These are phyloP conservation scores for Penicillium vulpinum DNA, from an alignment of 2,329 filamentous ascomycete genomes.

Conservation along the genomic window DNA sequence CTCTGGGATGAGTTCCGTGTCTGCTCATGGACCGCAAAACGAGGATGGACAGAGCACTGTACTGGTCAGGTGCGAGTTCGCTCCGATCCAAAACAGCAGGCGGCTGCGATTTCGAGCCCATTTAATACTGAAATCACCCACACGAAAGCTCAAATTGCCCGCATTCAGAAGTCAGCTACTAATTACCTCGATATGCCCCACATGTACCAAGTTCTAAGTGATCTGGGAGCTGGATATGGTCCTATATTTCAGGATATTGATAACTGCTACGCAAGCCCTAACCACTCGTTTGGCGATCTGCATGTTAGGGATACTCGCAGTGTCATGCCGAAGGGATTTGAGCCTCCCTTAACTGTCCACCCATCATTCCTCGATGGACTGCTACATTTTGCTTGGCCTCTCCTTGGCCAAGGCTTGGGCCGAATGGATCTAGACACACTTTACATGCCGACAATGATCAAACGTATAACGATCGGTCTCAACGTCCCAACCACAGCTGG, in stretches of 20 bases:
- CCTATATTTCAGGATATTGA: conserved; percentile 54
- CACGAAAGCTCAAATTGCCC: conserved; percentile 12
- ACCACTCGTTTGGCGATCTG: conserved; percentile 33
- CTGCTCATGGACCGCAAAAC: conserved; percentile 26
- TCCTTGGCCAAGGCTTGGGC: conserved; percentile 34
- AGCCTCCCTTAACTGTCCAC: conserved; percentile 49
- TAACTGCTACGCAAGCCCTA: conserved; percentile 45
- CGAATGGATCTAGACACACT: conserved; percentile 32
- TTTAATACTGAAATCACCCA: conserved; percentile 13
- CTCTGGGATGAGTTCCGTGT: conserved; percentile 31
- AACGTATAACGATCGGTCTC: conserved; percentile 25
- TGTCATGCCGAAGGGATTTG: conserved; percentile 49
- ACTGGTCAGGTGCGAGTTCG: conserved; percentile 28
- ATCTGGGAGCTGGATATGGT: conserved; percentile 54
- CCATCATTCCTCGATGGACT: conserved; percentile 49
- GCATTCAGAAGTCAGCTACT: conserved; percentile 12
- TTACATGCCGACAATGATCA: conserved; percentile 38
- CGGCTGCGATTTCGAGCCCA: conserved; percentile 17
- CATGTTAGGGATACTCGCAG: conserved; percentile 46
- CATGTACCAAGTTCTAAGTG: conserved; percentile 51
- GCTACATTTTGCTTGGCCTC: conserved; percentile 34
- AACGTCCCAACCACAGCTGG: conserved; percentile 18
- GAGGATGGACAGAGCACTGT: conserved; percentile 32
- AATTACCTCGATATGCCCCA: conserved; percentile 33
- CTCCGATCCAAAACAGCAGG: conserved; percentile 18